phyloP scores from a whole-genome alignment of 73 alveolate species.

The Paramecium octaurelia region DNA sequence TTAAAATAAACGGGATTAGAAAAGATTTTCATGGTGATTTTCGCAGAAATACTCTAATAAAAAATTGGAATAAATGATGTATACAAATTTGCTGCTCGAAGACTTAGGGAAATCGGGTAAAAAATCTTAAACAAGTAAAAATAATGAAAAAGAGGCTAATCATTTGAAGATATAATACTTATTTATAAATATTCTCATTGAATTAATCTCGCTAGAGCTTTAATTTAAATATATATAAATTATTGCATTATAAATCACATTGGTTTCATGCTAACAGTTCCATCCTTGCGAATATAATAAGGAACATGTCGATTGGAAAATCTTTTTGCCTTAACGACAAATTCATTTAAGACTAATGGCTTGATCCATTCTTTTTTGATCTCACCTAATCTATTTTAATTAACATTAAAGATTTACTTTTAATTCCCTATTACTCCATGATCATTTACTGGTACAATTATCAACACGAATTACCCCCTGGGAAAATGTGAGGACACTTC shows the following conservation, averaged over 20 bases:
- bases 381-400: neutral
- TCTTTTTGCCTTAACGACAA: neutral
- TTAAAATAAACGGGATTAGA: neutral
- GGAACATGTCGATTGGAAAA: constrained; percentile 35
- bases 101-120: neutral
- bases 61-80: neutral
- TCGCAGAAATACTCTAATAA: neutral
- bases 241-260: neutral
- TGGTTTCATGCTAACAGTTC: neutral
- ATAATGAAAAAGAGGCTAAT: neutral
- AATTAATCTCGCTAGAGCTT: neutral
- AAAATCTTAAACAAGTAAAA: neutral
- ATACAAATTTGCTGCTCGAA: neutral
- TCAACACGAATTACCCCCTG: neutral
- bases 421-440: neutral
- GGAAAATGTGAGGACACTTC: constrained; percentile 51
- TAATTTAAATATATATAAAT: neutral
- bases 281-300: neutral
- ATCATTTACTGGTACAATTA: constrained; percentile 36
- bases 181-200: neutral
- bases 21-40: neutral
- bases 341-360: constrained; percentile 21
- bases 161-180: neutral
- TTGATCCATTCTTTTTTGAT: constrained; percentile 36
- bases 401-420: neutral